Evolutionary conservation across 306 rosid genomes (phyloP).

Genomic region (Hippophae gyantsensis): DNA sequence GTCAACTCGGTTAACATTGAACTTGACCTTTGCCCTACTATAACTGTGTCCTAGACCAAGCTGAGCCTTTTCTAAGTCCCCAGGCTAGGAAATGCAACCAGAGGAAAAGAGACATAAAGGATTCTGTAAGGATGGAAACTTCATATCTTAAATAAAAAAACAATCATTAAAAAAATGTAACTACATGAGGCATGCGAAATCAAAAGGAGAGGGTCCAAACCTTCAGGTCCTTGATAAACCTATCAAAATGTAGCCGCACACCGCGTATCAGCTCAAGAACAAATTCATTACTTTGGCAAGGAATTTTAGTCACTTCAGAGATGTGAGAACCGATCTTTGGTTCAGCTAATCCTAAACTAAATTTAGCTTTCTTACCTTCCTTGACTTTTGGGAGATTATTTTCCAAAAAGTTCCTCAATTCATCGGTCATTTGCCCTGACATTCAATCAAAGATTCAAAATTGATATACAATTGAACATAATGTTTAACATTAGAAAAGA

Average conservation of each 20-base stretch:
- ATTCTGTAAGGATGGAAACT: not conserved
- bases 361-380: slow-evolving; percentile 79
- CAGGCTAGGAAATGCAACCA: slow-evolving; percentile 32
- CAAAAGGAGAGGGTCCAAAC: slow-evolving; percentile 24
- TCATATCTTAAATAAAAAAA: not conserved
- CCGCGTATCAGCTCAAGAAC: slow-evolving; percentile 80
- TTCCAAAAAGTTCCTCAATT: slow-evolving; percentile 71
- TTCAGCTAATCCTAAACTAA: slow-evolving; percentile 64
- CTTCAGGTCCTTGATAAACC: slow-evolving; percentile 68
- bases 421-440: slow-evolving; percentile 75
- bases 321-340: slow-evolving; percentile 83
- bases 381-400: slow-evolving; percentile 73
- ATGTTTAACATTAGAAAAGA: too few relatives aligned
- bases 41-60: slow-evolving; percentile 95
- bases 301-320: slow-evolving; percentile 62
- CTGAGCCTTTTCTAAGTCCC: slow-evolving; percentile 84
- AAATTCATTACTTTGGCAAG: slow-evolving; percentile 83
- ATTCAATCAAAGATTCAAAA: too few relatives aligned
- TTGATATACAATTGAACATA: too few relatives aligned
- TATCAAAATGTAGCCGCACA: slow-evolving; percentile 59
- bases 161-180: not conserved
- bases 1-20: slow-evolving; percentile 92
- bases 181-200: not conserved
- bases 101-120: not conserved
- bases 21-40: slow-evolving; percentile 96